phyloP scores from a whole-genome alignment of 768 basidiomycete species.

The Phlebiopsis gigantea region DNA sequence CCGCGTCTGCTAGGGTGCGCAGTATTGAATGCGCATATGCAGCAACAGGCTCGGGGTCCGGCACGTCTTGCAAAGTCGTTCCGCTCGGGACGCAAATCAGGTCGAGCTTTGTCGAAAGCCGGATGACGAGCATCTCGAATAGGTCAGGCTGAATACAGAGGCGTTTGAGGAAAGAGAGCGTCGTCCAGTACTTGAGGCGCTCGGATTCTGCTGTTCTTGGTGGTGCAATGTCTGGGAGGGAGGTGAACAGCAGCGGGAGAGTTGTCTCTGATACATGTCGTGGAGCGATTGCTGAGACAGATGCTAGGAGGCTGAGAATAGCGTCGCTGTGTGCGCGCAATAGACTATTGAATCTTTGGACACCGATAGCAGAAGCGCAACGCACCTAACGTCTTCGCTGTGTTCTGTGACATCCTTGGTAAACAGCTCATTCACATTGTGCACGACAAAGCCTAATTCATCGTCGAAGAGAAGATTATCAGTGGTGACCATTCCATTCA shows the following conservation, averaged over 20 bases:
- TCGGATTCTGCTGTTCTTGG: conserved; percentile 43
- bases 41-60: conserved; percentile 55
- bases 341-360: background rate
- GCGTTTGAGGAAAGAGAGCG: conserved; percentile 60
- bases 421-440: conserved; percentile 68
- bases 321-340: conserved; percentile 39
- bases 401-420: conserved; percentile 37
- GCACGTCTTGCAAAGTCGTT: conserved; percentile 12
- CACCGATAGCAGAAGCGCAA: too few relatives aligned
- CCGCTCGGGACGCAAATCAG: conserved; percentile 45
- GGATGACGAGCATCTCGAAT: conserved; percentile 81
- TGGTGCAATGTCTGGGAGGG: conserved; percentile 68
- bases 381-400: conserved; percentile 50
- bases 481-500: conserved; percentile 65
- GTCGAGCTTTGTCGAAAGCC: conserved; percentile 73
- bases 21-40: conserved; percentile 87
- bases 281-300: conserved; percentile 54
- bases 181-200: conserved; percentile 62
- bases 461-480: conserved; percentile 56
- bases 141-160: conserved; percentile 71
- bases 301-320: conserved; percentile 56
- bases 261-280: conserved; percentile 66
- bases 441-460: conserved; percentile 77
- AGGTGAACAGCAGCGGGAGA: conserved; percentile 72
- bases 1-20: conserved; percentile 56